Base-by-base conservation (phyloP, 345 rosid species). In the Bruguiera sexangula region DNA sequence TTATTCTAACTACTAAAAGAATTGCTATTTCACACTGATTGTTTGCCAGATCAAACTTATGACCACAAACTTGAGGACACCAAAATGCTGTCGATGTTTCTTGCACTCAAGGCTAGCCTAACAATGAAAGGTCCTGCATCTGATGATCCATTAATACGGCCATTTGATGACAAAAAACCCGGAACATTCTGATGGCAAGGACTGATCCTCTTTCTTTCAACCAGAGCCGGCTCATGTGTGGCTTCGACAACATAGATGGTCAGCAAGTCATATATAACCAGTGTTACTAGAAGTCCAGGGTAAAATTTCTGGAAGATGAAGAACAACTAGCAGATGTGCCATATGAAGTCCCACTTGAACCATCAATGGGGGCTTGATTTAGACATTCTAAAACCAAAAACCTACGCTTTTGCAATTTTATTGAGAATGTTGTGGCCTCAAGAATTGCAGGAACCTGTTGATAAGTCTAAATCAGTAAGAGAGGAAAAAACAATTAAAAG, bases 291-390 rank as follows among this genome's bases (percentile, higher is more conserved):
- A 92, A 94, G 71, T 89, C 97, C 19, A 94, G 87, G 27, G 76
- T 74, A 31, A 88, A 87, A 22, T 81, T 68, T 74, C 82, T 91
- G 61, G 92, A 85, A 51, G 96, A 82, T 62, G 73, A 71, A 74
- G 72, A 71, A 74, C 91, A 87, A 76, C 87, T 82, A 55, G 89
- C 87, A 0, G 93, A 73, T 56, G 90, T 82, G 66, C 90, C 88
- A 67, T 91, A 91, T 2, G 96, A 94, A 73, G 81, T 77, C 71
- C 98, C 97, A 75, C 89, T 88, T 6, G 96, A 88, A 58, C 96
- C 95, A 57, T 91, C 97, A 32, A 94, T 83, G 7, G 97, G 98
- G 63, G 97, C 98, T 85, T 94, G 97, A 80, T 91, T 94, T 74
- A 94, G 73, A 75, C 88, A 88, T 78, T 94, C 98, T 63, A 91